Conservation (phyloP, 2,329 filamentous ascomycete species). For the Aspergillus sp. region DNA sequence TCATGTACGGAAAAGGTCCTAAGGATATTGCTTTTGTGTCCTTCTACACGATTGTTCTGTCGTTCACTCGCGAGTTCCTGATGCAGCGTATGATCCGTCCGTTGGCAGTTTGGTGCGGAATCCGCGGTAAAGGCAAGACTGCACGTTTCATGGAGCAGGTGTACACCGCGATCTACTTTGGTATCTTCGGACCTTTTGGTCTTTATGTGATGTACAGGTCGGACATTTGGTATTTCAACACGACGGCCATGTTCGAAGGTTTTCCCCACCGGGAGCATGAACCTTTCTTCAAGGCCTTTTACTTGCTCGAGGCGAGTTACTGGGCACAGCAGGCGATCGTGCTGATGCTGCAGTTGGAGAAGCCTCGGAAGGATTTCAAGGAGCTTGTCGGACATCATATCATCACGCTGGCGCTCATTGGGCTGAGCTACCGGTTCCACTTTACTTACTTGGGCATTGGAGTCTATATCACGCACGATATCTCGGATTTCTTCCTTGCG, state of each 20-base stretch:
- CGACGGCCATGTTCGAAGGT: conserved; percentile 76
- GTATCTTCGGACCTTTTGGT: conserved; percentile 70
- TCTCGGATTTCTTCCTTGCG: conserved; percentile 91
- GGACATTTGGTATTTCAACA: conserved; percentile 96
- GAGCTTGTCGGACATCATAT: conserved; percentile 89
- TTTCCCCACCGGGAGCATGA: conserved; percentile 81
- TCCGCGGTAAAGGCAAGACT: conserved; percentile 69
- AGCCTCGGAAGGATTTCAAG: conserved; percentile 90
- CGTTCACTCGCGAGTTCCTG: conserved; percentile 90
- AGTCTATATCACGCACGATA: conserved; percentile 91
- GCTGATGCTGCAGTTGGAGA: conserved; percentile 77
- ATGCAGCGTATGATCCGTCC: conserved; percentile 86
- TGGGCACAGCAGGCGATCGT: conserved; percentile 95
- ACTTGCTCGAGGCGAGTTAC: conserved; percentile 88
- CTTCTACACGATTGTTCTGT: conserved; percentile 85
- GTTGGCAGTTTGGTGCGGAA: conserved; percentile 61
- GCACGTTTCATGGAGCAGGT: conserved; percentile 92
- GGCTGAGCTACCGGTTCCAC: conserved; percentile 85
- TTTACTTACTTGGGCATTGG: conserved; percentile 92
- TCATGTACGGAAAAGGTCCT: conserved; percentile 81
- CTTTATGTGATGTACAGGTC: conserved; percentile 85
- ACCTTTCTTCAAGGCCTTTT: conserved; percentile 85
- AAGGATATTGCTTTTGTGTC: conserved; percentile 79
- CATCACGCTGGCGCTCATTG: conserved; percentile 77
- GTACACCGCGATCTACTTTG: conserved; percentile 91